A percentile compares a stretch with the other conserved stretches of the same genome.
Conservation (phyloP, 495 filamentous ascomycete species). For the Amorphotheca resinae region DNA sequence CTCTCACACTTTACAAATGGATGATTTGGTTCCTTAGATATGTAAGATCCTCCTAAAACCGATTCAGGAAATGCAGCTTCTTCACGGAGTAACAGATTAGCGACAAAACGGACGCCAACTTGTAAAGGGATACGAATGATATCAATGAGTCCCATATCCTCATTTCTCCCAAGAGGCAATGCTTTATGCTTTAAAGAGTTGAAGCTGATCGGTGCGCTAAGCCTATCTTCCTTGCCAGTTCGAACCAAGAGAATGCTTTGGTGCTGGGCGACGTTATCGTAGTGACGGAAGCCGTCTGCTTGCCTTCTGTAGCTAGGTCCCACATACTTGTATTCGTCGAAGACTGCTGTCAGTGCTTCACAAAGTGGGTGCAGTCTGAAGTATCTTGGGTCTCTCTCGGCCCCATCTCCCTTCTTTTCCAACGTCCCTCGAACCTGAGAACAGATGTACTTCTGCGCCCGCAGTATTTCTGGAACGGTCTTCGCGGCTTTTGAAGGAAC, state of each 20-base stretch:
- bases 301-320: conserved; percentile 8
- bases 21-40: conserved; percentile 14
- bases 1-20: conserved; percentile 14
- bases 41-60: conserved; percentile 9
- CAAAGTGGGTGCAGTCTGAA: conserved; percentile 18
- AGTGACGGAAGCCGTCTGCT: conserved; percentile 17
- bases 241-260: conserved; percentile 17
- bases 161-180: conserved; percentile 12
- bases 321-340: conserved; percentile 12
- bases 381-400: conserved; percentile 12
- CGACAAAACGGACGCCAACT: conserved; percentile 12
- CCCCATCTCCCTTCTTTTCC: conserved; percentile 6
- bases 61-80: conserved; percentile 15
- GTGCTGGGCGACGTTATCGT: conserved; percentile 13
- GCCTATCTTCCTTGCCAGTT: conserved; percentile 19
- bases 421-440: conserved; percentile 8
- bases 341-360: conserved; percentile 12
- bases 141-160: conserved; percentile 12
- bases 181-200: conserved; percentile 16
- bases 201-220: conserved; percentile 22
- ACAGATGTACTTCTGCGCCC: conserved; percentile 11
- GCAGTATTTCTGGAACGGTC: conserved; percentile 14
- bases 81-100: conserved; percentile 12
- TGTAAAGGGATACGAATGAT: conserved; percentile 13
- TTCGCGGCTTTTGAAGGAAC: conserved; percentile 7